A percentile compares a stretch with the other conserved stretches of the same genome.
phyloP scores from a whole-genome alignment of 192 early-diverging fungal genomes.

The Diversispora epigaea region DNA sequence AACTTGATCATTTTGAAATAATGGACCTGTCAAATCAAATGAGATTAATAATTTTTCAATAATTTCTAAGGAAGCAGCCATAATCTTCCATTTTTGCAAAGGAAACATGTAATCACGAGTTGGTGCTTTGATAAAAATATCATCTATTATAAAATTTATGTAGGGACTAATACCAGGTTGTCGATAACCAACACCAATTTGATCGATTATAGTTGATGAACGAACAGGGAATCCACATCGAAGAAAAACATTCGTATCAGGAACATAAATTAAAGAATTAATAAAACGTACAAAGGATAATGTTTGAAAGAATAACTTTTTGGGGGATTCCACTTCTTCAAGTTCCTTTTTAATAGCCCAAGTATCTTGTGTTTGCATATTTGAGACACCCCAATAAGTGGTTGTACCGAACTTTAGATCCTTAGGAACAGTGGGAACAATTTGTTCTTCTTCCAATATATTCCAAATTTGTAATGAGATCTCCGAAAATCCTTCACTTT shows the following conservation, averaged over 20 bases:
- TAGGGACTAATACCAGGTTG: slow-evolving; percentile 78
- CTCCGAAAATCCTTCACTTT: slow-evolving; percentile 42
- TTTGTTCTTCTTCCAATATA: slow-evolving; percentile 65
- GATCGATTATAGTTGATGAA: slow-evolving; percentile 53
- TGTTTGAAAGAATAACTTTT: slow-evolving; percentile 84
- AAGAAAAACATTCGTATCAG: slow-evolving; percentile 42
- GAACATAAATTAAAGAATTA: slow-evolving; percentile 63
- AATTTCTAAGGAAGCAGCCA: slow-evolving; percentile 68
- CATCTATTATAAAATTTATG: slow-evolving; percentile 80
- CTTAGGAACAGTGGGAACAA: slow-evolving; percentile 32
- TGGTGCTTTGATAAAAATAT: slow-evolving; percentile 77
- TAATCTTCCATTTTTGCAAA: slow-evolving; percentile 77
- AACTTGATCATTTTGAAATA: slow-evolving; percentile 27
- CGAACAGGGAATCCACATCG: slow-evolving; percentile 39
- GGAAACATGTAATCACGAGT: slow-evolving; percentile 63
- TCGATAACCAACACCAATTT: slow-evolving; percentile 67
- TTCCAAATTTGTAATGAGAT: slow-evolving; percentile 77
- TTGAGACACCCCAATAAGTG: slow-evolving; percentile 27
- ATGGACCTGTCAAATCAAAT: slow-evolving; percentile 61
- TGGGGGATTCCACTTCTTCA: slow-evolving; percentile 74
- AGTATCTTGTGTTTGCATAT: slow-evolving; percentile 5
- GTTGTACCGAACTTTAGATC: slow-evolving; percentile 2
- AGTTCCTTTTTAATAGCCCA: slow-evolving; percentile 73
- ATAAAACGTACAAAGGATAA: slow-evolving; percentile 80
- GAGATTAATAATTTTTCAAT: slow-evolving; percentile 78